Percentiles rank a stretch among this genome's conserved stretches.
Conservation (phyloP, 106 monocot species). For the Dioscorea alata region DNA sequence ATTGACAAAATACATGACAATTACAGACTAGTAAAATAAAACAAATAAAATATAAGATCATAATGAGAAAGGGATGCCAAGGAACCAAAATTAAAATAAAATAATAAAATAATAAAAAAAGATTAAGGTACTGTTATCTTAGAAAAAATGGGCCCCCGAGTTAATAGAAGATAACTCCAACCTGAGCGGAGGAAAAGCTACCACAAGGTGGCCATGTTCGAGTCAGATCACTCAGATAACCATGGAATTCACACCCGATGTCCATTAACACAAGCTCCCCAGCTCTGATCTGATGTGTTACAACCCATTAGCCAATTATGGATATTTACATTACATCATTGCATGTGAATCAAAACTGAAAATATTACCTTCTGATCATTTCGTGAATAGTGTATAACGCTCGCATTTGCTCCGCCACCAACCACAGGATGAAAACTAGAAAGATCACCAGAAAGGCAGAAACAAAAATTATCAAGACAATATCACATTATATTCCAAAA, state of each 20-base stretch:
- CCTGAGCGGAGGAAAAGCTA: conserved; percentile 69
- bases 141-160: too few relatives aligned
- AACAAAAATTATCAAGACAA: too few relatives aligned
- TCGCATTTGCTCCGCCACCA: conserved; percentile 83
- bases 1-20: too few relatives aligned
- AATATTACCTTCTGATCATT: conserved; percentile 80
- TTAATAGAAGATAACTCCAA: conserved; percentile 6
- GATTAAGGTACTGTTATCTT: too few relatives aligned
- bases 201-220: conserved; percentile 88
- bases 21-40: too few relatives aligned
- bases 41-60: too few relatives aligned
- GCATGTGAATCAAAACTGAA: background rate
- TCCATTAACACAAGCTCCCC: conserved; percentile 95
- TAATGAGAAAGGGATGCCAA: too few relatives aligned
- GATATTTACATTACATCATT: background rate
- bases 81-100: too few relatives aligned
- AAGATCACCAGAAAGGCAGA: background rate
- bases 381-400: conserved; percentile 91
- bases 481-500: too few relatives aligned
- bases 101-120: too few relatives aligned
- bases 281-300: conserved; percentile 55
- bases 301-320: background rate
- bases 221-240: conserved; percentile 94
- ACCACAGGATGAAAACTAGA: conserved; percentile 94
- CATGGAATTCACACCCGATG: conserved; percentile 94